Base-by-base conservation (phyloP, 345 rosid species). In the Adansonia digitata region DNA sequence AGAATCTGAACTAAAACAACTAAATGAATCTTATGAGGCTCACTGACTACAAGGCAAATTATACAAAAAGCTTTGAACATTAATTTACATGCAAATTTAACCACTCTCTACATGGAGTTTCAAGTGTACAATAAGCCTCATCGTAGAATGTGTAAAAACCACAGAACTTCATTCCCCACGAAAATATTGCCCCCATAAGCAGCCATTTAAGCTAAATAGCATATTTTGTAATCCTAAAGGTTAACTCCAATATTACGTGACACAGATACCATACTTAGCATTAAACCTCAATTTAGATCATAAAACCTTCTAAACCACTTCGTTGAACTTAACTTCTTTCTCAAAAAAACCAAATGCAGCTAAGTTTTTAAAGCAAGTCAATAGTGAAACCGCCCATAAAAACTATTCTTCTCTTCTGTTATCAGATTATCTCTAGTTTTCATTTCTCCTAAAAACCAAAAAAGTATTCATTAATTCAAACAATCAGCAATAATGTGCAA, bases 311-410 rank as follows among this genome's bases (percentile, higher is more conserved):
- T 37, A 55, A 37, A 55, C 22, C 14, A 71, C n/a, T 69, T 29
- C 53, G 37, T 43, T 5, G 15, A 14, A 43, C 13, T 67, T 43
- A 67, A 27, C 53, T 43, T 67, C 37, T 12, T 45, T 45, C 7
- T 27, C 13, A 67, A 45, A 45, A 12, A 49, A 12, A 48, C 22
- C 22, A 46, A 69, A 69, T 29, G 56, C 20, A 69, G 73, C 43
- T 11, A 69, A 68, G 15, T 48, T 27, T n/a, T 43, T 46, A 46
- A 27, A 68, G 56, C 40, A 68, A 69, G 60, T 49, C 60, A 69
- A n/a, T 5, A 18, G 43, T 49, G 27, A 69, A 53, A 55, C 35
- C 22, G 7, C 45, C 22, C 22, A 63, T 1, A n/a, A 9, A 31
- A 35, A 0, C 27, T 9, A 20, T 37, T 37, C 26, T 48, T 55